Percentiles rank a stretch among this genome's conserved stretches.
Evolutionary conservation across 495 filamentous ascomycete species (phyloP).

Genomic region (Filosporella fistucella): DNA sequence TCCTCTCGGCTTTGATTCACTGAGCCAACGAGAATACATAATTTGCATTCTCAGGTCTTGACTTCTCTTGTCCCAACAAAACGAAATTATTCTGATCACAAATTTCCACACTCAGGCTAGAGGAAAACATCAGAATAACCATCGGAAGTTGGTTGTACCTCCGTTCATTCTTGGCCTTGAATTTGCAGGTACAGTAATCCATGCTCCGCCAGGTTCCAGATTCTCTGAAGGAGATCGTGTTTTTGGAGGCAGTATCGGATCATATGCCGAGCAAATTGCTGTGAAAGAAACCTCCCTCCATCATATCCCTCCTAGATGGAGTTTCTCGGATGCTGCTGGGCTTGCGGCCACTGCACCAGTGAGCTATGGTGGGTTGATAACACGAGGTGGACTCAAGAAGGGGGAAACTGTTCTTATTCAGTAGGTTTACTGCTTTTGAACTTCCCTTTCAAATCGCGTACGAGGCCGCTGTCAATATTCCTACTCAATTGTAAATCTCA

Average conservation of each 20-base stretch:
- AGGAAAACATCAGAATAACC: conserved; percentile 37
- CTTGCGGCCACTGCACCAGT: conserved; percentile 22
- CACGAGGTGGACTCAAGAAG: conserved; percentile 49
- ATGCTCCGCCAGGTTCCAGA: conserved; percentile 8
- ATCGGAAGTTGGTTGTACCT: conserved; percentile 26
- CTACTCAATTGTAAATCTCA: too few species aligned
- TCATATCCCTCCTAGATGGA: conserved; percentile 17
- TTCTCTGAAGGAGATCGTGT: conserved; percentile 22
- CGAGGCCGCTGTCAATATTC: too few species aligned
- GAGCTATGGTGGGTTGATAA: conserved; percentile 44
- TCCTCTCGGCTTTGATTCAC: too few species aligned
- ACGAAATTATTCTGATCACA: neutral
- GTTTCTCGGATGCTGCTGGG: conserved; percentile 17
- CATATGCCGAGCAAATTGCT: conserved; percentile 19
- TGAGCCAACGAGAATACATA: too few species aligned
- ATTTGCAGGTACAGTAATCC: conserved; percentile 25
- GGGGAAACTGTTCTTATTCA: conserved; percentile 43
- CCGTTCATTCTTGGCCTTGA: conserved; percentile 31
- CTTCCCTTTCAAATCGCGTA: too few species aligned
- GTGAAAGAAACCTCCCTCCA: conserved; percentile 15
- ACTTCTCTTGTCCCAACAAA: neutral
- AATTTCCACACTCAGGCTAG: conserved; percentile 20
- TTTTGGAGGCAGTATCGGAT: conserved; percentile 18
- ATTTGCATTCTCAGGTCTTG: too few species aligned
- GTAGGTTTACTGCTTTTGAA: too few species aligned